Evolutionary conservation across 2,329 filamentous ascomycete species (phyloP), one percentile per base, ranked within the genome.

Genomic region (Penicillium sp.): DNA sequence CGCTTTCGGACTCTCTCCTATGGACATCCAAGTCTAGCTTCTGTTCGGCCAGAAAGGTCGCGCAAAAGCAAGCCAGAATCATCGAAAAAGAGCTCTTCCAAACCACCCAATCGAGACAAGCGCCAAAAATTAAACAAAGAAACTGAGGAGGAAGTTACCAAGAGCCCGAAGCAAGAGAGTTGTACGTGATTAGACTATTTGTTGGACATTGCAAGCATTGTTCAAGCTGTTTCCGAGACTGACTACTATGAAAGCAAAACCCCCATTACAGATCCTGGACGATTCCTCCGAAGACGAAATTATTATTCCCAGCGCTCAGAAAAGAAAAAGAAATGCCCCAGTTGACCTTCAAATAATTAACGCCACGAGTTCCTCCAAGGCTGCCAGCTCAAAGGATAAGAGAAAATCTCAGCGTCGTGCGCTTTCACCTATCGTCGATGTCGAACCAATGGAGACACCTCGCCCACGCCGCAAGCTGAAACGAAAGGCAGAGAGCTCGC

Each of bases 1-100:
- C 68, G 69, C 47, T 63, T 70, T 26, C 71, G 74, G 16, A 72
- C 60, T 16, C 63, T 78, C 10, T 68, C 68, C 31, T 78, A 74
- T 55, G 57, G 57, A 6, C 68, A 72, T 57, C 68, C 71, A 11
- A 70, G 65, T 9, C 57, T 58, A 50, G 58, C 66, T 0, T 50
- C 55, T 27, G 46, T 65, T 1, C 55, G 60, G 31, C 16, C 55
- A 10, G 27, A 49, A 21, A 57, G 51, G 4, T 31, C 59, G n/a
- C 47, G 27, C 29, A 56, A 53, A 22, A 49, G 26, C 21, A 49
- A 56, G n/a, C 27, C 47, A 45, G 22, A 48, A 6, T 13, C 22
- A 10, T 19, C 31, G 10, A 42, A 48, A 6, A 48, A 58, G 19
- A 55, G 31, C 24, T 42, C 49, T 11, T 31, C 48, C 35, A 46